These are phyloP conservation scores for Penicillium sp. DNA, from an alignment of 2,329 filamentous ascomycete genomes.

Conservation along the genomic window DNA sequence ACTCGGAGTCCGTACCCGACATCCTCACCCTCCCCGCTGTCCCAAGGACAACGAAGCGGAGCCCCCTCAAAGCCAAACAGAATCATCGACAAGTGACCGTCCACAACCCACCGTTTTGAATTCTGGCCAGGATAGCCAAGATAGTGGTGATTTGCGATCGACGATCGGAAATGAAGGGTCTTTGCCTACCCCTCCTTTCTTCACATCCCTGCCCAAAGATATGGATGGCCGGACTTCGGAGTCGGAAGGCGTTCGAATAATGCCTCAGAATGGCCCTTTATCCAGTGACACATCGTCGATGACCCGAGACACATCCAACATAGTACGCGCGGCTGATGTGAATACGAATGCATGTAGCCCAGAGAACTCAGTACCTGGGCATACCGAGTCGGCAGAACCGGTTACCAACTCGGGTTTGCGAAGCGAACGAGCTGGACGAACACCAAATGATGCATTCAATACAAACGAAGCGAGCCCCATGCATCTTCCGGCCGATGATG, in stretches of 20 bases:
- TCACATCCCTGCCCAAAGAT: constrained; percentile 19
- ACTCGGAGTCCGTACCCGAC: constrained; percentile 40
- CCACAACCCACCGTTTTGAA: constrained; percentile 13
- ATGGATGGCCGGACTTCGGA: constrained; percentile 21
- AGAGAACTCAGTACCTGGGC: background rate
- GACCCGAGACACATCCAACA: background rate
- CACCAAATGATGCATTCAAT: constrained; percentile 2
- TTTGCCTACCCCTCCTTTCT: constrained; percentile 21
- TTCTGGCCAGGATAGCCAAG: constrained; percentile 14
- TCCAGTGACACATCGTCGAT: background rate
- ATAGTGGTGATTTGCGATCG: constrained; percentile 4
- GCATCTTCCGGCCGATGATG: constrained; percentile 68
- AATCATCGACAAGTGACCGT: constrained; percentile 12
- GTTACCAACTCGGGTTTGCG: background rate
- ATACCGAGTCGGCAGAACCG: constrained; percentile 1
- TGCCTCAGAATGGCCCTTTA: constrained; percentile 3
- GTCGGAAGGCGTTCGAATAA: constrained; percentile 11
- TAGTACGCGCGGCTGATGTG: background rate
- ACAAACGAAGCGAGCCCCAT: constrained; percentile 19
- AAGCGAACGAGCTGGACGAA: background rate
- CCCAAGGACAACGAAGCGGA: constrained; percentile 22
- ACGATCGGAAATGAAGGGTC: constrained; percentile 20
- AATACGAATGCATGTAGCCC: background rate
- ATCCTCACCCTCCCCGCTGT: constrained; percentile 27
- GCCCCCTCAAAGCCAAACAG: constrained; percentile 20